Conservation (phyloP, 2,329 filamentous ascomycete species). For the Corynespora cassiicola region DNA sequence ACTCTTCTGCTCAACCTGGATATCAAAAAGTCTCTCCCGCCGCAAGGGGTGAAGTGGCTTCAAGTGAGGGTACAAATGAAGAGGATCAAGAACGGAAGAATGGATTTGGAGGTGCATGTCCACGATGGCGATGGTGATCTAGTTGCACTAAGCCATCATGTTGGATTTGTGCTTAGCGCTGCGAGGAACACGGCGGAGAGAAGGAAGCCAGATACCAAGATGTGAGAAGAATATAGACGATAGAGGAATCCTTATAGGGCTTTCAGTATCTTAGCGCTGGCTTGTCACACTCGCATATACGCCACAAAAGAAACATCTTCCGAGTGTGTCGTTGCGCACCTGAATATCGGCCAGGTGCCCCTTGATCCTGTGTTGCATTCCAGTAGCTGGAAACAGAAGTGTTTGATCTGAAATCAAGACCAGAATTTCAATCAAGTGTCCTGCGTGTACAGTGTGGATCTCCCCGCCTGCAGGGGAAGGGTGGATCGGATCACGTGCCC, state of each 20-base stretch:
- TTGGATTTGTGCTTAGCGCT: slow-evolving; percentile 68
- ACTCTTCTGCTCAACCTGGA: slow-evolving; percentile 79
- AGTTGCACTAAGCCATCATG: slow-evolving; percentile 72
- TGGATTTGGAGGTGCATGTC: slow-evolving; percentile 76
- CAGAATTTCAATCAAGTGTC: not conserved
- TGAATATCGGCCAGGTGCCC: not conserved
- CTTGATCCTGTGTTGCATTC: too few relatives aligned
- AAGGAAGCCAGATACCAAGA: slow-evolving; percentile 46
- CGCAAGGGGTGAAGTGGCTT: slow-evolving; percentile 74
- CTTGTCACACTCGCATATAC: too few relatives aligned
- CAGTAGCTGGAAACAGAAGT: too few relatives aligned
- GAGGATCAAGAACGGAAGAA: slow-evolving; percentile 71
- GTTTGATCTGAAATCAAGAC: too few relatives aligned
- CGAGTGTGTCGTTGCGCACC: too few relatives aligned
- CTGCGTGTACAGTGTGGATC: not conserved
- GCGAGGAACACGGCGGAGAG: slow-evolving; percentile 67
- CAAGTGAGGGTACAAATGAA: slow-evolving; percentile 71
- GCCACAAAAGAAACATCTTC: too few relatives aligned
- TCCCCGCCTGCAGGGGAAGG: not conserved
- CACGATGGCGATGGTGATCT: slow-evolving; percentile 69
- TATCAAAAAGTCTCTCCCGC: slow-evolving; percentile 74
- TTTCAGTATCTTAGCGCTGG: too few relatives aligned
- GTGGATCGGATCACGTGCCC: slow-evolving; percentile 11
- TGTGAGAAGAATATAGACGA: too few relatives aligned
- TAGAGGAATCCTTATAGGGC: slow-evolving; percentile 22